phyloP scores from a whole-genome alignment of 2,329 filamentous ascomycete species.

The Rhynchosporium graminicola region DNA sequence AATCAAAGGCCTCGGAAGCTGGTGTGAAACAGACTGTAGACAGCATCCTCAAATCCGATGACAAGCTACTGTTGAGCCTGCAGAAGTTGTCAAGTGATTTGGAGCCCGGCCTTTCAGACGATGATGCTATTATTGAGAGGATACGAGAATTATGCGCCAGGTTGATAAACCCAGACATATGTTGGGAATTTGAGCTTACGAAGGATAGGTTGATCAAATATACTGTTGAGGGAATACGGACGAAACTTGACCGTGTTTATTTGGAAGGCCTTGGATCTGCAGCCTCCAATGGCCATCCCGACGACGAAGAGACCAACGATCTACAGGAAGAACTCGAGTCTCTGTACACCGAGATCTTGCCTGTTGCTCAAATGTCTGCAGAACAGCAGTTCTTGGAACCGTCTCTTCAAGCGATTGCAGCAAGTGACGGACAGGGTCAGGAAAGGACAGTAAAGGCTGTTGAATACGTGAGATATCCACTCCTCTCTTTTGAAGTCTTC shows the following conservation, averaged over 20 bases:
- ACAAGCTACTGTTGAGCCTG: slow-evolving; percentile 63
- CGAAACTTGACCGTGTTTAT: slow-evolving; percentile 57
- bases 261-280: slow-evolving; percentile 48
- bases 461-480: slow-evolving; percentile 49
- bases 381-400: slow-evolving; percentile 68
- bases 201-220: slow-evolving; percentile 54
- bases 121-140: slow-evolving; percentile 54
- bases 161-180: slow-evolving; percentile 36
- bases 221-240: slow-evolving; percentile 56
- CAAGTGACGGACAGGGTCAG: slow-evolving; percentile 48
- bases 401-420: slow-evolving; percentile 50
- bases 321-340: slow-evolving; percentile 68
- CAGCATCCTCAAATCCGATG: slow-evolving; percentile 58
- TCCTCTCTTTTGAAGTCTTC: not conserved
- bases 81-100: slow-evolving; percentile 67
- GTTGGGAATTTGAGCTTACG: not conserved
- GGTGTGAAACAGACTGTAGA: slow-evolving; percentile 52
- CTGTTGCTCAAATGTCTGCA: slow-evolving; percentile 70
- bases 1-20: slow-evolving; percentile 48
- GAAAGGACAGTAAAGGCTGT: slow-evolving; percentile 50
- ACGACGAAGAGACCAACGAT: slow-evolving; percentile 47
- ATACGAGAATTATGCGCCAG: slow-evolving; percentile 61
- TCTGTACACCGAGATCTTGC: slow-evolving; percentile 67
- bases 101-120: slow-evolving; percentile 52
- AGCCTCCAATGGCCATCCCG: slow-evolving; percentile 16